A percentile compares a stretch with the other conserved stretches of the same genome.
phyloP scores from a whole-genome alignment of 768 basidiomycete species.

The Boletus barrowsii region DNA sequence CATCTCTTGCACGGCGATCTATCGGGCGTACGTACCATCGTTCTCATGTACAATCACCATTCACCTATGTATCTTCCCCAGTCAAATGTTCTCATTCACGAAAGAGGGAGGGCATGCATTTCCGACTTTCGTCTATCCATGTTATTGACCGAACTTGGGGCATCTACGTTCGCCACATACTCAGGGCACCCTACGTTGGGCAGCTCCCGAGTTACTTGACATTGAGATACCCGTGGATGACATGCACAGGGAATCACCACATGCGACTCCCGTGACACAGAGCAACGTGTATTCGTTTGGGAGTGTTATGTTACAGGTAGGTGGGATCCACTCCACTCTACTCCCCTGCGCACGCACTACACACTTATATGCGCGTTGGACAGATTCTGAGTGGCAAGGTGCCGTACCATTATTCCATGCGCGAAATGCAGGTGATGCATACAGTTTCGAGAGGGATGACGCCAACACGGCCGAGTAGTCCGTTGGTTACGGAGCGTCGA shows the following conservation, averaged over 20 bases:
- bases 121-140: too few species aligned
- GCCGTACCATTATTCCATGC: not conserved
- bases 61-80: not conserved
- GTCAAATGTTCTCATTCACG: too few species aligned
- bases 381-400: constrained; percentile 1
- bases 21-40: constrained; percentile 10
- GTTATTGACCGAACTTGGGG: not conserved
- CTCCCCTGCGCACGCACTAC: not conserved
- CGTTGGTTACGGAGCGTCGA: constrained; percentile 2
- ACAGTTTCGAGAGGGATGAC: constrained; percentile 6
- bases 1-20: constrained; percentile 12
- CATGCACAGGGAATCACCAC: too few species aligned
- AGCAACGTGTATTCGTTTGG: too few species aligned
- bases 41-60: not conserved
- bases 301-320: too few species aligned
- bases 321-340: too few species aligned
- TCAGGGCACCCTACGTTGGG: constrained; percentile 7
- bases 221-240: too few species aligned
- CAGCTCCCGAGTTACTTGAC: too few species aligned
- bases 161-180: constrained; percentile 11
- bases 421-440: constrained; percentile 11
- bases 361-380: not conserved
- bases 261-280: too few species aligned
- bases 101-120: too few species aligned
- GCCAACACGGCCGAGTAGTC: not conserved